Evolutionary conservation across 768 basidiomycete species (phyloP).

Genomic region (Tephrocybe sp.): DNA sequence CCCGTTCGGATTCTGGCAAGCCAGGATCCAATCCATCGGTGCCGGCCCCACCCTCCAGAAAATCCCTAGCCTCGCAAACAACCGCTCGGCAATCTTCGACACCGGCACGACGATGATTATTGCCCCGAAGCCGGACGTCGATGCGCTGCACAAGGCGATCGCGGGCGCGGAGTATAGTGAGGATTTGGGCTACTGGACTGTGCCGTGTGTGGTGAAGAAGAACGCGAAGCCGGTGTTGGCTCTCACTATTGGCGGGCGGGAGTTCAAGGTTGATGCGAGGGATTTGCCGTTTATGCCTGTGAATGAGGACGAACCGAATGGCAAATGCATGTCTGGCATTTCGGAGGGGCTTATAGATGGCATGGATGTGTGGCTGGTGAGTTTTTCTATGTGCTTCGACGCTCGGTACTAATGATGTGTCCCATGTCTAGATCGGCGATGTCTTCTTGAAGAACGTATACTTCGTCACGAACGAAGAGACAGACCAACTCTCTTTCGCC

Average conservation of each 20-base stretch:
- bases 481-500: constrained; percentile 33
- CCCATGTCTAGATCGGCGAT: constrained; percentile 40
- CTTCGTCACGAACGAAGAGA: constrained; percentile 35
- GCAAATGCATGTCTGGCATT: constrained; percentile 64
- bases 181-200: constrained; percentile 44
- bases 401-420: background rate
- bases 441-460: constrained; percentile 44
- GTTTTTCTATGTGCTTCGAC: constrained; percentile 19
- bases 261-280: constrained; percentile 58
- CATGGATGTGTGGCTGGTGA: constrained; percentile 60
- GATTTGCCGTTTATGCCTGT: constrained; percentile 59
- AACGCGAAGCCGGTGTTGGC: constrained; percentile 46
- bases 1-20: constrained; percentile 51
- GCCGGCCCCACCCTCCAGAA: constrained; percentile 38
- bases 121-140: constrained; percentile 42
- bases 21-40: constrained; percentile 43
- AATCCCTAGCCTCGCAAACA: constrained; percentile 32
- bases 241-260: constrained; percentile 55
- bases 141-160: constrained; percentile 53
- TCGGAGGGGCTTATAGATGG: constrained; percentile 50
- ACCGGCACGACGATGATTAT: constrained; percentile 32
- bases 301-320: constrained; percentile 44
- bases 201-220: constrained; percentile 54
- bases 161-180: constrained; percentile 52
- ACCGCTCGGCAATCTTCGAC: constrained; percentile 58